Percentiles rank a stretch among this genome's conserved stretches.
These are phyloP conservation scores for Globisporangium nodosum DNA, from an alignment of 352 stramenopile species.

Conservation along the genomic window DNA sequence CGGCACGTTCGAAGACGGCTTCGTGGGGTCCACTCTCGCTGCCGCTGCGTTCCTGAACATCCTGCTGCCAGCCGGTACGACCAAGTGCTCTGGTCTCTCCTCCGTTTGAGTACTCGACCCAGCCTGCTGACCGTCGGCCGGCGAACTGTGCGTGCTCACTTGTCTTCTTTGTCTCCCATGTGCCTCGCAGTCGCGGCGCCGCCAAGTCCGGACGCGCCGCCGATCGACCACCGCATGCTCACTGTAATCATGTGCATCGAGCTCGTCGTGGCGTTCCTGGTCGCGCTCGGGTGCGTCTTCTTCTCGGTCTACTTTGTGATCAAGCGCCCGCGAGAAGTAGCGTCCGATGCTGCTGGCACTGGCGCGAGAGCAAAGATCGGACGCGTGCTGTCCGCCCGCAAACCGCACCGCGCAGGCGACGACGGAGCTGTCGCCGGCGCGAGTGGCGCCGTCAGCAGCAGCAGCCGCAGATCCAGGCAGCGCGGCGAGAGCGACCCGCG, in stretches of 20 bases:
- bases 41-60: conserved; percentile 68
- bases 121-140: neutral
- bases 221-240: conserved; percentile 77
- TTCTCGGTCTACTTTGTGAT: conserved; percentile 87
- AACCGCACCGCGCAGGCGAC: neutral
- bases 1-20: conserved; percentile 41
- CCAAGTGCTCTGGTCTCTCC: neutral
- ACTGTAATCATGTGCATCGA: conserved; percentile 86
- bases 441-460: neutral
- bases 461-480: neutral
- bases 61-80: conserved; percentile 54
- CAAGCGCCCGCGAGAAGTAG: conserved; percentile 58
- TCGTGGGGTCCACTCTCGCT: conserved; percentile 51
- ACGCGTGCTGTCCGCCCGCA: conserved; percentile 9
- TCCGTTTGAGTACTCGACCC: neutral
- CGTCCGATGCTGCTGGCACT: neutral
- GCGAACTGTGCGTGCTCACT: no score
- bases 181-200: conserved; percentile 36
- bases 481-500: neutral
- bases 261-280: conserved; percentile 73
- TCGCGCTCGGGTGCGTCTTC: conserved; percentile 76
- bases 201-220: conserved; percentile 67
- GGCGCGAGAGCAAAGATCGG: neutral
- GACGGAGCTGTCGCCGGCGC: neutral
- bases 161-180: no score